Conservation (phyloP, 306 rosid genomes). For the Mimosa pudica region DNA sequence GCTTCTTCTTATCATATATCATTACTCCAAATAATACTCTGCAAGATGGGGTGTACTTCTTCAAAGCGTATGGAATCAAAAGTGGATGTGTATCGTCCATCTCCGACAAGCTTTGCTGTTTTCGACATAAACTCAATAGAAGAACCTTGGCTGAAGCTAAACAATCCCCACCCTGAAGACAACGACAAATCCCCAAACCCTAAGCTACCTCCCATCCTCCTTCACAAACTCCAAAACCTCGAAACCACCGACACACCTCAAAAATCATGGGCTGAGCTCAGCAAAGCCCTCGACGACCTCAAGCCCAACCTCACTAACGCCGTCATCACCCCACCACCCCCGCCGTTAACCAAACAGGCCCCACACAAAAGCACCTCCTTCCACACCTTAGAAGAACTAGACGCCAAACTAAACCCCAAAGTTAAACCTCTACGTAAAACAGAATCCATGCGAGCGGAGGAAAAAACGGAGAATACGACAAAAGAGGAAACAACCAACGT, state of each 20-base stretch:
- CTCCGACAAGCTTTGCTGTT: slow-evolving; percentile 83
- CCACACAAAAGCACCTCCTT: slow-evolving; percentile 57
- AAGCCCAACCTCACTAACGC: slow-evolving; percentile 44
- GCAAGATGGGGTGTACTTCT: slow-evolving; percentile 75
- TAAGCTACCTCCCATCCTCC: slow-evolving; percentile 56
- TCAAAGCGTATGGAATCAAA: slow-evolving; percentile 57
- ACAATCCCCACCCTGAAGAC: slow-evolving; percentile 10
- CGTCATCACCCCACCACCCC: background rate
- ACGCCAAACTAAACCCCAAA: slow-evolving; percentile 47
- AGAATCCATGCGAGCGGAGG: background rate
- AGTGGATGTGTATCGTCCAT: slow-evolving; percentile 53
- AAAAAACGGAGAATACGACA: background rate
- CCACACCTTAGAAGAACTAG: slow-evolving; percentile 81
- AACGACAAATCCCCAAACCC: slow-evolving; percentile 42
- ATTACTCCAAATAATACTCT: background rate
- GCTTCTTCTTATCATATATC: background rate
- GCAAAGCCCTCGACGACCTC: slow-evolving; percentile 67
- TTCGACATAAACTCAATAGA: slow-evolving; percentile 77
- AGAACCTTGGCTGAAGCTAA: slow-evolving; percentile 78
- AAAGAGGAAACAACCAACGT: background rate
- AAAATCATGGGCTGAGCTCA: slow-evolving; percentile 74
- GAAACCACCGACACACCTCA: slow-evolving; percentile 67
- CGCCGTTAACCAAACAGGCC: background rate
- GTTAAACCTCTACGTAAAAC: background rate
- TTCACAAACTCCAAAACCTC: slow-evolving; percentile 63